Evolutionary conservation across 163 green algal species (phyloP).

Genomic region (Chlorella variabilis): DNA sequence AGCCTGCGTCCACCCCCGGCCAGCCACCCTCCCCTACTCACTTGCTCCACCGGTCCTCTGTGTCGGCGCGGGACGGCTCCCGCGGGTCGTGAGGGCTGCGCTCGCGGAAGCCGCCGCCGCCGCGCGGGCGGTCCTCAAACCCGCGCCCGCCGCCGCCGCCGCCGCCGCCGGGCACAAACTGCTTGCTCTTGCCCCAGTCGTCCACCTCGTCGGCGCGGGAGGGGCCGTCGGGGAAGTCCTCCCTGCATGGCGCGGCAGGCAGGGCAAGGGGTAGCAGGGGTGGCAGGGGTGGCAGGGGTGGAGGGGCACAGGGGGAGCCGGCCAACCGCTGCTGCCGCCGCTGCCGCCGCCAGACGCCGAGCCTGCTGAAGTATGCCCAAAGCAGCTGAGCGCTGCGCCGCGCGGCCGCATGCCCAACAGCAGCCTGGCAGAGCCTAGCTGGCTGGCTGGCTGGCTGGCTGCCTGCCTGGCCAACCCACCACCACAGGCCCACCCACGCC

Average conservation of each 20-base stretch:
- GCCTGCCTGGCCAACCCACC: too few species aligned
- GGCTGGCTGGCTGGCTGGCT: too few species aligned
- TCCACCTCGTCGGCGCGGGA: conserved; percentile 54
- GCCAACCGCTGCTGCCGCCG: not conserved
- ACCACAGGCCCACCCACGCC: not conserved
- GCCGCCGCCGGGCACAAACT: conserved; percentile 56
- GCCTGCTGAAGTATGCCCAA: too few species aligned
- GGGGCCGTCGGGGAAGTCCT: conserved; percentile 53
- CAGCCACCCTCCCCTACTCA: not conserved
- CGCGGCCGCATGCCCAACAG: too few species aligned
- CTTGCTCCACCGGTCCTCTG: conserved; percentile 66
- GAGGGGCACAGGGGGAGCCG: too few species aligned
- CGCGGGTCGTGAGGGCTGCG: conserved; percentile 9
- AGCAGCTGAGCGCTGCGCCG: too few species aligned
- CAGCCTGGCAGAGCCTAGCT: too few species aligned
- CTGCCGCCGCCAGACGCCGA: too few species aligned
- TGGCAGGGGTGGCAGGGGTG: not conserved
- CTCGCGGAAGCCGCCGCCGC: conserved; percentile 26
- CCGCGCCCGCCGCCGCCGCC: conserved; percentile 15
- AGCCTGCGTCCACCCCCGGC: not conserved
- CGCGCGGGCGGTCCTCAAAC: conserved; percentile 47
- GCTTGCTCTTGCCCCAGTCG: conserved; percentile 68
- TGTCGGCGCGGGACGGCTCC: conserved; percentile 65
- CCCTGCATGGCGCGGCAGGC: not conserved
- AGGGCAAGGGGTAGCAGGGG: not conserved